Evolutionary conservation across 2,329 filamentous ascomycete genomes (phyloP).

Genomic region (Zasmidium cellare): DNA sequence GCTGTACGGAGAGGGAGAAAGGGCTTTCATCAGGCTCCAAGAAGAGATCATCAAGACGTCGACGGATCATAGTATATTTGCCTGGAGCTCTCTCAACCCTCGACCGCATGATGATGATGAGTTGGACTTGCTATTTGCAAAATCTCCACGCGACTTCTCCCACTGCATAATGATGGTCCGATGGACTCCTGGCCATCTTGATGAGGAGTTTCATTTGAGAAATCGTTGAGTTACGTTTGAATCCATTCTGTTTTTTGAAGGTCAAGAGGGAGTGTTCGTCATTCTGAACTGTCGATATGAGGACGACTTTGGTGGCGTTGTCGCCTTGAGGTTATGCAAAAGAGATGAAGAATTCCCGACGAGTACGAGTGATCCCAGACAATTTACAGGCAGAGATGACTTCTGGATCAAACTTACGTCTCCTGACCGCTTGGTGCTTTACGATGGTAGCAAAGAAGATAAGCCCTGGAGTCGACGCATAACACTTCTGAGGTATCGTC

Average conservation of each 20-base stretch:
- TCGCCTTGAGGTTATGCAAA: background rate
- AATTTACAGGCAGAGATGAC: too few species aligned
- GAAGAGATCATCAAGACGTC: slow-evolving; percentile 12
- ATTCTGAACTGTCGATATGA: background rate
- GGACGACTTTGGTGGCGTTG: background rate
- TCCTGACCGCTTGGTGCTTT: too few species aligned
- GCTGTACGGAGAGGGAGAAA: slow-evolving; percentile 40
- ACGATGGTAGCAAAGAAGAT: too few species aligned
- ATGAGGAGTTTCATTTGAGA: background rate
- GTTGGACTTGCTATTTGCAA: background rate
- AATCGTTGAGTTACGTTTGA: background rate
- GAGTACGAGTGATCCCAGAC: too few species aligned
- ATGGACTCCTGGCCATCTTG: background rate
- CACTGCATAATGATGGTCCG: background rate
- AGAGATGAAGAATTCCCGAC: background rate
- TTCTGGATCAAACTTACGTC: too few species aligned
- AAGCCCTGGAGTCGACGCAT: too few species aligned
- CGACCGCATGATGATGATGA: background rate
- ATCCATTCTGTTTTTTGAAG: background rate
- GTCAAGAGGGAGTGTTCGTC: background rate
- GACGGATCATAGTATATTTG: slow-evolving; percentile 6
- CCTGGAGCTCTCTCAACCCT: background rate
- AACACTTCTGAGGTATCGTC: too few species aligned
- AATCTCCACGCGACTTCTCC: background rate
- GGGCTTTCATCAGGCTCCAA: slow-evolving; percentile 38